Conservation (phyloP, 140 eudicot species). For the Flaveria floridana region DNA sequence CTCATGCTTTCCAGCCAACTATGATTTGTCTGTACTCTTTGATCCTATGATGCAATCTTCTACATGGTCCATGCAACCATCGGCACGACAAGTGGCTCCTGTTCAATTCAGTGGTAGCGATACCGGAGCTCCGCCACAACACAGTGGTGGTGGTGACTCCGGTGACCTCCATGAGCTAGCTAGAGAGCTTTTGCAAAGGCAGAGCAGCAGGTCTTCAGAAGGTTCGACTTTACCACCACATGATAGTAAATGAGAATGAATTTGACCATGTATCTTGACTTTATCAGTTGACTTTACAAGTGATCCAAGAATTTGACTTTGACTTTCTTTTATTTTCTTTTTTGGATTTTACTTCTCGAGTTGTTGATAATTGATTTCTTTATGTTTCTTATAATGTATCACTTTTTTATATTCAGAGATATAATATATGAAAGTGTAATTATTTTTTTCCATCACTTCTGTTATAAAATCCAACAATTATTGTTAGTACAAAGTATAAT, state of each 20-base stretch:
- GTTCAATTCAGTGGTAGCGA: constrained; percentile 38
- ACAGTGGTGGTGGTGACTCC: constrained; percentile 30
- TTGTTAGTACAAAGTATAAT: too few relatives aligned
- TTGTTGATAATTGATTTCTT: not conserved
- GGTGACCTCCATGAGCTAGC: constrained; percentile 75
- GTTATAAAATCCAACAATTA: not conserved
- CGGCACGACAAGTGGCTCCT: constrained; percentile 28
- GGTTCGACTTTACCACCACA: constrained; percentile 54
- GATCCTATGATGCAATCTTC: constrained; percentile 54
- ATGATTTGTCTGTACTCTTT: constrained; percentile 61
- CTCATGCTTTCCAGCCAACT: constrained; percentile 42
- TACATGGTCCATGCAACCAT: constrained; percentile 45
- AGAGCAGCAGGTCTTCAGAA: constrained; percentile 39
- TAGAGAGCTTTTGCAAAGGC: constrained; percentile 61
- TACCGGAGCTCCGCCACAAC: constrained; percentile 29
- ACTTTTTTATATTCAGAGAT: not conserved
- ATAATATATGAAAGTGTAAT: not conserved
- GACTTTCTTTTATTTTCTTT: not conserved
- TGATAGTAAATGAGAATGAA: constrained; percentile 27
- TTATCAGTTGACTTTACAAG: constrained; percentile 21
- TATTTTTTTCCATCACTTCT: not conserved
- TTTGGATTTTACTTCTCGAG: constrained; percentile 17
- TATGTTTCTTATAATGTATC: constrained; percentile 4
- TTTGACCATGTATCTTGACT: constrained; percentile 33
- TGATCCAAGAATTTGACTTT: constrained; percentile 24